Conservation (phyloP, 495 filamentous ascomycete species). For the Penicillium cosmopolitanum region DNA sequence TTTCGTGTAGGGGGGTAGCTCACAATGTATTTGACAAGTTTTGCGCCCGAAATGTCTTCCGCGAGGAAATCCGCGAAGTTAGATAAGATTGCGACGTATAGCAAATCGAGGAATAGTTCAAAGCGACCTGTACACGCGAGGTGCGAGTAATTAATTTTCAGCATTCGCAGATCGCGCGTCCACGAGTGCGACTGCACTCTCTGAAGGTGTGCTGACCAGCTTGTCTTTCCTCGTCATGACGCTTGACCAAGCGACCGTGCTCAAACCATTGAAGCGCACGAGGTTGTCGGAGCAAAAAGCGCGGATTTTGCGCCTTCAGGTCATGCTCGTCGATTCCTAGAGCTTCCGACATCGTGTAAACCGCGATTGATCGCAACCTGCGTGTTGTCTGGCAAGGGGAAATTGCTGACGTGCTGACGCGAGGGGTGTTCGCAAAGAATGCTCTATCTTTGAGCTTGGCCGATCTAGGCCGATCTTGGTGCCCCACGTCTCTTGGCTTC, state of each 20-base stretch:
- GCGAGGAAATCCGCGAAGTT: conserved; percentile 49
- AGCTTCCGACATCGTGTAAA: not conserved
- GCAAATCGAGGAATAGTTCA: conserved; percentile 53
- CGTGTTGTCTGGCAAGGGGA: not conserved
- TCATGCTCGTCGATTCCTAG: conserved; percentile 22
- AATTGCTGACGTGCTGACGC: not conserved
- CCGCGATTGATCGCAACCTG: not conserved
- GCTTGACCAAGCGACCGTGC: conserved; percentile 37
- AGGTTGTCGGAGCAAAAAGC: conserved; percentile 41
- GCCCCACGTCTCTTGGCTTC: conserved; percentile 2
- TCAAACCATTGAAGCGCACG: conserved; percentile 48
- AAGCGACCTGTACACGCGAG: conserved; percentile 39
- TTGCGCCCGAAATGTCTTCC: conserved; percentile 48
- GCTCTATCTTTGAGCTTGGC: conserved; percentile 2
- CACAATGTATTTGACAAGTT: conserved; percentile 50
- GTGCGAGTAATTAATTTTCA: not conserved
- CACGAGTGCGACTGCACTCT: not conserved
- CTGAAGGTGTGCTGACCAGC: conserved; percentile 27
- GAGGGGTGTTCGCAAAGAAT: conserved; percentile 2
- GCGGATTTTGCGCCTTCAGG: conserved; percentile 22
- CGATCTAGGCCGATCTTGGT: not conserved
- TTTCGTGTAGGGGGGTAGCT: not conserved
- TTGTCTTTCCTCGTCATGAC: conserved; percentile 39
- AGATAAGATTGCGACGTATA: conserved; percentile 50
- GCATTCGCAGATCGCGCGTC: not conserved